Percentiles rank a stretch among this genome's conserved stretches.
phyloP scores from a whole-genome alignment of 202 grass and related monocot species.

The Setaria italica region DNA sequence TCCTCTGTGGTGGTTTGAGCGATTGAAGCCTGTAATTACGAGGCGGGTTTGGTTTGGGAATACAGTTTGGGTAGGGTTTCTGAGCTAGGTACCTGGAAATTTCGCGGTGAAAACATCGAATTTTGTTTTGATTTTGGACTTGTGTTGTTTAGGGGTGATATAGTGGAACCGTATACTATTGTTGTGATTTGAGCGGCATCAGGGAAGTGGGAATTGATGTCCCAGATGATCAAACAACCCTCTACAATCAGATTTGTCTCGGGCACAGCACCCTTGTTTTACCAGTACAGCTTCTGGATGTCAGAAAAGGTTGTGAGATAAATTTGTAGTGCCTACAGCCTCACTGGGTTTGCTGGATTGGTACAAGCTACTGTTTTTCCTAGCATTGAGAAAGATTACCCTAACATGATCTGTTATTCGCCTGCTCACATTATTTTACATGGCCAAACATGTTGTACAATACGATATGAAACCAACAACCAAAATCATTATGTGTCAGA shows the following conservation, averaged over 20 bases:
- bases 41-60: background rate
- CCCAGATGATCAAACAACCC: background rate
- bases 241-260: background rate
- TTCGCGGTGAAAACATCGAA: background rate
- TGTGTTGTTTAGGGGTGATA: background rate
- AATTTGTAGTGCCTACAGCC: background rate
- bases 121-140: no score
- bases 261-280: background rate
- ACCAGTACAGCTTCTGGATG: background rate
- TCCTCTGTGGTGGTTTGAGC: background rate
- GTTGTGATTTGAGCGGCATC: background rate
- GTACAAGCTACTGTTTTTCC: background rate
- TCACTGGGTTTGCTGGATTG: background rate
- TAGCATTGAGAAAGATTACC: background rate
- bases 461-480: background rate
- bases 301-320: background rate
- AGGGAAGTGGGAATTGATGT: background rate
- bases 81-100: background rate
- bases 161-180: background rate
- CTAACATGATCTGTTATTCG: background rate
- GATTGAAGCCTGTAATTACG: constrained; percentile 17
- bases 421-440: background rate
- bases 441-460: background rate
- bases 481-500: background rate
- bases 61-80: background rate